Evolutionary conservation across 2,329 filamentous ascomycete species (phyloP).

Genomic region (Epichloe amarillans): DNA sequence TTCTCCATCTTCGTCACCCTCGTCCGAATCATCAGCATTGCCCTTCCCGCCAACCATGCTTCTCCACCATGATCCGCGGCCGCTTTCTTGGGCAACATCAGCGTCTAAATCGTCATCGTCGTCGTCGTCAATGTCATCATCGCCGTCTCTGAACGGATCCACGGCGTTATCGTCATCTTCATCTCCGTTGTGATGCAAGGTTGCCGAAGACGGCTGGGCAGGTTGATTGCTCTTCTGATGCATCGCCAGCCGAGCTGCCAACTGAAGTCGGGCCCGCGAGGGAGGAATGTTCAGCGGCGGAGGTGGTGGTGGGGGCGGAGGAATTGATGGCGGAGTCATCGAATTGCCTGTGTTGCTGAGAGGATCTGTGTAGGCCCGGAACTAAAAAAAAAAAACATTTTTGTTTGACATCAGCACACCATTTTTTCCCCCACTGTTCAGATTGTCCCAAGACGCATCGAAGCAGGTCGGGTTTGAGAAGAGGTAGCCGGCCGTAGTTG

Average conservation of each 20-base stretch:
- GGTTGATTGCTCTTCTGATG: conserved; percentile 51
- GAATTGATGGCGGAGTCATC: conserved; percentile 44
- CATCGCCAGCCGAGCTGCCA: conserved; percentile 76
- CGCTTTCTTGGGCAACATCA: conserved; percentile 22
- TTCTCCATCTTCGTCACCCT: conserved; percentile 44
- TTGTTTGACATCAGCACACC: conserved; percentile 1
- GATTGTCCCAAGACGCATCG: conserved; percentile 2
- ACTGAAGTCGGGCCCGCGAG: conserved; percentile 71
- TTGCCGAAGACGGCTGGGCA: conserved; percentile 31
- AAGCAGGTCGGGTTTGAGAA: conserved; percentile 7
- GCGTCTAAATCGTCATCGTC: conserved; percentile 39
- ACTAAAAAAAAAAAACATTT: conserved; percentile 25
- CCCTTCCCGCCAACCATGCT: conserved; percentile 24
- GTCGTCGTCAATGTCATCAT: conserved; percentile 33
- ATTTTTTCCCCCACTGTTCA: conserved; percentile 10
- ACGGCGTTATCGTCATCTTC: conserved; percentile 26
- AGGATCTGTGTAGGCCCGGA: conserved; percentile 45
- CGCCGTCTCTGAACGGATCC: conserved; percentile 39
- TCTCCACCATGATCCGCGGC: conserved; percentile 37
- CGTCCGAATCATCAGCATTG: conserved; percentile 33
- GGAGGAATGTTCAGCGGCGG: conserved; percentile 76
- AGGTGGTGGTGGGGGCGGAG: conserved; percentile 50
- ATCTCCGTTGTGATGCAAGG: conserved; percentile 23
- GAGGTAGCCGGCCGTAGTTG: conserved; percentile 1
- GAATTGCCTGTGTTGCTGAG: conserved; percentile 33